A percentile compares a stretch with the other conserved stretches of the same genome.
phyloP scores from a whole-genome alignment of 2,329 filamentous ascomycete species.

The Aspergillus awamori region DNA sequence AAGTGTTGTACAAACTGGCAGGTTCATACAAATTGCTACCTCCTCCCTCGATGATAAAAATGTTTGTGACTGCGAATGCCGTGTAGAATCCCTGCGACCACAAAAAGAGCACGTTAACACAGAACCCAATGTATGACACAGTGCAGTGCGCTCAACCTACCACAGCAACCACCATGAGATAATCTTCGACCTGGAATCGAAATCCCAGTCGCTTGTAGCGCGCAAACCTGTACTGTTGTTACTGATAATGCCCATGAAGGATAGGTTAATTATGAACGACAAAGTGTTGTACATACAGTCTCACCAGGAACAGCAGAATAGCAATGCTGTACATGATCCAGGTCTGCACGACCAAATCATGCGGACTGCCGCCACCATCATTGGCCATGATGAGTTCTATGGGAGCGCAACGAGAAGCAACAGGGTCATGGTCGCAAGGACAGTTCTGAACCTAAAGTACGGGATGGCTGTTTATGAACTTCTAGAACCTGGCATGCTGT shows the following conservation, averaged over 20 bases:
- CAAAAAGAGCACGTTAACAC: not conserved
- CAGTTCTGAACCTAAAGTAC: not conserved
- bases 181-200: conserved; percentile 5
- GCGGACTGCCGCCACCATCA: conserved; percentile 3
- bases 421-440: not conserved
- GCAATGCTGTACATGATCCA: conserved; percentile 12
- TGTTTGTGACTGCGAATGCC: conserved; percentile 5
- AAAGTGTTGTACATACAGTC: not conserved
- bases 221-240: not conserved
- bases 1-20: not conserved
- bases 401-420: not conserved
- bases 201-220: conserved; percentile 2
- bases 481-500: not conserved
- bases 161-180: conserved; percentile 7
- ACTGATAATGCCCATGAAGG: not conserved
- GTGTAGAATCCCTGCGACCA: conserved; percentile 6
- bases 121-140: not conserved
- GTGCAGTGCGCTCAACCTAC: not conserved
- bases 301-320: conserved; percentile 5
- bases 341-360: conserved; percentile 7
- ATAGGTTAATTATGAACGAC: not conserved
- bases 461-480: conserved; percentile 2
- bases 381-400: not conserved
- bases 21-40: conserved; percentile 4
- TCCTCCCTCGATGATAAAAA: conserved; percentile 3